A percentile compares a stretch with the other conserved stretches of the same genome.
These are phyloP conservation scores for Parathielavia appendiculata DNA, from an alignment of 495 filamentous ascomycete genomes.

Conservation along the genomic window DNA sequence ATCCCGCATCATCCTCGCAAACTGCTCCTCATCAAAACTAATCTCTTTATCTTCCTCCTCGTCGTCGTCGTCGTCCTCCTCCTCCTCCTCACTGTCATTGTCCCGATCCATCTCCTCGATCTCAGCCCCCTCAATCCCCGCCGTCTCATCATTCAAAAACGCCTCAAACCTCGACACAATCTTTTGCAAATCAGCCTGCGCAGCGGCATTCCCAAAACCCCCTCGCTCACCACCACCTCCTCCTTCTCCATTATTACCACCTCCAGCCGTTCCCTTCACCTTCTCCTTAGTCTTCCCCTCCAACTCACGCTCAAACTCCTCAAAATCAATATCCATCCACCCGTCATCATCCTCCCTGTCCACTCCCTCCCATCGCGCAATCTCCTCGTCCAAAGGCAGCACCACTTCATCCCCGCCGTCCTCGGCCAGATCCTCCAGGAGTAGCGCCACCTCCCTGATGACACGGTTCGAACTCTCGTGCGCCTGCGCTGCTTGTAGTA, in stretches of 20 bases:
- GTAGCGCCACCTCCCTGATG: slow-evolving; percentile 65
- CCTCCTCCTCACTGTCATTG: slow-evolving; percentile 41
- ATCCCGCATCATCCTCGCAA: slow-evolving; percentile 82
- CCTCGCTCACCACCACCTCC: slow-evolving; percentile 22
- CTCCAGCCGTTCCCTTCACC: slow-evolving; percentile 20
- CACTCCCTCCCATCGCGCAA: slow-evolving; percentile 59
- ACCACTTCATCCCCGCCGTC: slow-evolving; percentile 45
- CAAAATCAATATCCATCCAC: slow-evolving; percentile 92
- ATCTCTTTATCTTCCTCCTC: slow-evolving; percentile 67
- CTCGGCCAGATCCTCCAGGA: slow-evolving; percentile 63
- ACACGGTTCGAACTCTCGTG: slow-evolving; percentile 58
- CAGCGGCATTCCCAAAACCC: slow-evolving; percentile 68
- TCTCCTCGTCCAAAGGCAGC: slow-evolving; percentile 69
- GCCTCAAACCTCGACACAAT: slow-evolving; percentile 88
- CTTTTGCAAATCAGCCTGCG: slow-evolving; percentile 78
- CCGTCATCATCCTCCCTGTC: slow-evolving; percentile 68
- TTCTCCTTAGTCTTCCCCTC: slow-evolving; percentile 22
- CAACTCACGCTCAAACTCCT: slow-evolving; percentile 80
- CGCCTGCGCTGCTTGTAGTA: slow-evolving; percentile 59
- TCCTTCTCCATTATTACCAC: slow-evolving; percentile 5
- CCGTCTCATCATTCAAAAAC: slow-evolving; percentile 85
- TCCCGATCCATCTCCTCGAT: slow-evolving; percentile 68
- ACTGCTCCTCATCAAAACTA: slow-evolving; percentile 79
- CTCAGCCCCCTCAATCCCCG: slow-evolving; percentile 73
- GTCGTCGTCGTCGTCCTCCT: slow-evolving; percentile 39